phyloP scores from a whole-genome alignment of 2,329 filamentous ascomycete genomes.

The Dryadomyces sulphureus region DNA sequence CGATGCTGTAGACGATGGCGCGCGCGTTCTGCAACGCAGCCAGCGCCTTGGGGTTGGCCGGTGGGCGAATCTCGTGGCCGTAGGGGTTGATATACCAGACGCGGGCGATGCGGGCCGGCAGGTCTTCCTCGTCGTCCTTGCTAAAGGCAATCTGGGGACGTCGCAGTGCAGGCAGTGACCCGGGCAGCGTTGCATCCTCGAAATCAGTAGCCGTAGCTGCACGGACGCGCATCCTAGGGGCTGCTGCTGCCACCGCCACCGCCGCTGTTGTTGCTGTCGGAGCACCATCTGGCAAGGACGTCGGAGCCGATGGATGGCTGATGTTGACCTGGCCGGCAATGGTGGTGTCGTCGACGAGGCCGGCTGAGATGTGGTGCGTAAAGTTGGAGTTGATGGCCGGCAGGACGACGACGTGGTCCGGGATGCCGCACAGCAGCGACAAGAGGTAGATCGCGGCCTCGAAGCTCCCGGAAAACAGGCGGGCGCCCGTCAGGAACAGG shows the following conservation, averaged over 20 bases:
- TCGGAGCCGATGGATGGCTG: constrained; percentile 63
- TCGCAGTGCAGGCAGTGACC: constrained; percentile 65
- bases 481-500: constrained; percentile 67
- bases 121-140: constrained; percentile 60
- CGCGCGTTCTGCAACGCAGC: constrained; percentile 48
- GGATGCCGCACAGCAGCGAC: constrained; percentile 73
- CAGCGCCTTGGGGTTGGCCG: constrained; percentile 68
- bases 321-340: constrained; percentile 92
- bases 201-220: constrained; percentile 45
- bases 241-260: constrained; percentile 5
- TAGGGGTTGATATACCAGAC: constrained; percentile 99
- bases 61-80: constrained; percentile 83
- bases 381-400: constrained; percentile 93
- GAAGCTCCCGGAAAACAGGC: constrained; percentile 83
- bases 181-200: constrained; percentile 69
- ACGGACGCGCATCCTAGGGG: constrained; percentile 11
- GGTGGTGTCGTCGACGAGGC: constrained; percentile 56
- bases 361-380: constrained; percentile 83
- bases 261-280: not conserved
- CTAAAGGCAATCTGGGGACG: constrained; percentile 71
- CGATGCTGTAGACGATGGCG: constrained; percentile 78
- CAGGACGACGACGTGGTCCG: constrained; percentile 60
- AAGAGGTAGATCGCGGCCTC: constrained; percentile 87
- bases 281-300: constrained; percentile 26
- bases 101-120: constrained; percentile 62